A percentile compares a stretch with the other conserved stretches of the same genome.
Evolutionary conservation across 1,139 yeast genomes (phyloP).

Genomic region (Starmera stellimalicola): DNA sequence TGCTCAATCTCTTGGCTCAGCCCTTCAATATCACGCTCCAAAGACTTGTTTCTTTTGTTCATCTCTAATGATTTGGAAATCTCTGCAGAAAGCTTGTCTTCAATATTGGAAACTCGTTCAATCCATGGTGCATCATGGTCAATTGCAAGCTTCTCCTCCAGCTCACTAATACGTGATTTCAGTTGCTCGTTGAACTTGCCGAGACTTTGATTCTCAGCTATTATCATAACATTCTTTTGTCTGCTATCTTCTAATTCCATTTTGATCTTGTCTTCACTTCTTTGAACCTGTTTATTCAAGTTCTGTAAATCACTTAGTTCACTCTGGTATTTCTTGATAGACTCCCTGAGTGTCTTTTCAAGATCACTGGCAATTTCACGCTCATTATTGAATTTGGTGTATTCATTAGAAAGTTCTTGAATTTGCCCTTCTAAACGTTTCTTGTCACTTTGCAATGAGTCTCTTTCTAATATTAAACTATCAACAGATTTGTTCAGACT

Average conservation of each 20-base stretch:
- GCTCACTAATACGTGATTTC: conserved; percentile 22
- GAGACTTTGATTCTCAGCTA: conserved; percentile 26
- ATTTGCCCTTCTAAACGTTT: conserved; percentile 37
- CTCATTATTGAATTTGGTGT: conserved; percentile 37
- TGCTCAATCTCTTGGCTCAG: conserved; percentile 16
- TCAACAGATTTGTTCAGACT: conserved; percentile 43
- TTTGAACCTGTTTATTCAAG: conserved; percentile 9
- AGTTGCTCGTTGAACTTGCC: conserved; percentile 25
- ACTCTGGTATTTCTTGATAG: conserved; percentile 18
- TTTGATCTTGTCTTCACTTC: conserved; percentile 9
- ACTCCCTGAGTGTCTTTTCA: conserved; percentile 21
- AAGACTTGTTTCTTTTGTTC: conserved; percentile 23
- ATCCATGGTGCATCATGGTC: conserved; percentile 33
- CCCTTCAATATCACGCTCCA: conserved; percentile 28
- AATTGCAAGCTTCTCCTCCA: conserved; percentile 27
- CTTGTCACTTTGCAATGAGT: conserved; percentile 37
- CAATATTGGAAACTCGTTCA: conserved; percentile 24
- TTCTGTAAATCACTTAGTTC: conserved; percentile 11
- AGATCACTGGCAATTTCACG: conserved; percentile 28
- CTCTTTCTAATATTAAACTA: conserved; percentile 42
- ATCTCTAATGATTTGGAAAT: conserved; percentile 24
- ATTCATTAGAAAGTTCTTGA: conserved; percentile 32
- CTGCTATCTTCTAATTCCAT: conserved; percentile 25
- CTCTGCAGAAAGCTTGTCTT: conserved; percentile 22
- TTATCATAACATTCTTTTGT: conserved; percentile 24